Base-by-base conservation (phyloP, 495 filamentous ascomycete species). In the Wilcoxina mikolae region DNA sequence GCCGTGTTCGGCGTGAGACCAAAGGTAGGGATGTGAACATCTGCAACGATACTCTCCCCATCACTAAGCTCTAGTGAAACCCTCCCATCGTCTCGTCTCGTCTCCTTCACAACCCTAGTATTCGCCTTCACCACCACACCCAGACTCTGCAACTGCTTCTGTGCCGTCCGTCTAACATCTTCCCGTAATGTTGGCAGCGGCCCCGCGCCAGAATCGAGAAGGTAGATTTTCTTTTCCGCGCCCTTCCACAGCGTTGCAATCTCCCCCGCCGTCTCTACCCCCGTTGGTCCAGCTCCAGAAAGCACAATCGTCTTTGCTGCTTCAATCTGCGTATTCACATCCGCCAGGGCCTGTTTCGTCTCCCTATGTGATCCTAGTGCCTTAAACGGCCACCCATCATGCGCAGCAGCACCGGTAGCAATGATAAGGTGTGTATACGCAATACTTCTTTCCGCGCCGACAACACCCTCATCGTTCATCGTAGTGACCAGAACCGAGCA, bases 251-350 rank as follows among this genome's bases (percentile, higher is more conserved):
- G 67, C 12, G 62, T 56, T 2, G 58, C 57, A 27, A 69, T 64
- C 65, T 84, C 82, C 29, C 73, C 81, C 0, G 74, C 73, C 0
- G 78, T 55, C 57, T 84, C 81, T 41, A 86, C 74, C 10, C 81
- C 84, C 2, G 82, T 77, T 3, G 78, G 68, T 0, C 85, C 85
- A 0, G 72, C 84, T 27, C 85, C 85, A 4, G 71, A 79, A 41
- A 85, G 66, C 3, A 82, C 74, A 53, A 88, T 78, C 20, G 68
- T 73, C 47, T 77, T 74, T 20, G 82, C 82, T 1, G 33, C 55
- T 3, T 68, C 57, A 48, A 85, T 73, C 18, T 61, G 41, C 7
- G 71, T 51, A 43, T 51, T 54, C 39, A 54, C 58, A 0, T 56
- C 45, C 26, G 59, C 57, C 38, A 72, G 56, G 18, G 61, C 60